Evolutionary conservation across 2,329 filamentous ascomycete species (phyloP).

Genomic region (Aspergillus sergii): DNA sequence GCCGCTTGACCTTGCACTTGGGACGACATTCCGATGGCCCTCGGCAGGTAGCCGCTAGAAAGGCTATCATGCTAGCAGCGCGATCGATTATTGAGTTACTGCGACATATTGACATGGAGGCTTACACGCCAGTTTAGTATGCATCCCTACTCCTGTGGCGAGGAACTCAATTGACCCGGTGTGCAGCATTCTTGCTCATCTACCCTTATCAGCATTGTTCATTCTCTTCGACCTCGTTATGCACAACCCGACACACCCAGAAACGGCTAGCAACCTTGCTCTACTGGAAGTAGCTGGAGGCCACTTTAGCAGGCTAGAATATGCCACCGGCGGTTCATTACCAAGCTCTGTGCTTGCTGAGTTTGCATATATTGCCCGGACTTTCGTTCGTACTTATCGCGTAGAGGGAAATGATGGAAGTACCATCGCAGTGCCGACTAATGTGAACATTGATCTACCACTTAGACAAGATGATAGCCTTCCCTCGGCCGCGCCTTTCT

Average conservation of each 20-base stretch:
- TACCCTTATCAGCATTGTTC: slow-evolving; percentile 43
- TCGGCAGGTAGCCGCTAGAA: too few relatives aligned
- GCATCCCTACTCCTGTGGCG: slow-evolving; percentile 1
- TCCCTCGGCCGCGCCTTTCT: too few relatives aligned
- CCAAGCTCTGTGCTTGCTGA: slow-evolving; percentile 45
- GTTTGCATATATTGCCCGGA: slow-evolving; percentile 46
- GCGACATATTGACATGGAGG: slow-evolving; percentile 35
- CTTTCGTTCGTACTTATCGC: slow-evolving; percentile 32
- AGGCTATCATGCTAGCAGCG: slow-evolving; percentile 31
- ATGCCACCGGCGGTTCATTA: slow-evolving; percentile 39
- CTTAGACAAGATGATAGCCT: too few relatives aligned
- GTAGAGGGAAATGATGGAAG: neutral
- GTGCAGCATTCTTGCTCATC: slow-evolving; percentile 35
- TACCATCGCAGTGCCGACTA: neutral
- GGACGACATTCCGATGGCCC: too few relatives aligned
- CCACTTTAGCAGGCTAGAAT: slow-evolving; percentile 48
- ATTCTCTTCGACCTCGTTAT: slow-evolving; percentile 48
- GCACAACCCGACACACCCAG: slow-evolving; percentile 39
- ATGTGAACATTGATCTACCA: neutral
- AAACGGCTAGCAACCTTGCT: slow-evolving; percentile 42
- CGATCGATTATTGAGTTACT: slow-evolving; percentile 39
- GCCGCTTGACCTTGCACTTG: slow-evolving; percentile 29
- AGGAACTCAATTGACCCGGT: neutral
- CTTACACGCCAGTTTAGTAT: slow-evolving; percentile 41
- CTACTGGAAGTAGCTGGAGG: slow-evolving; percentile 47